These are phyloP conservation scores for Acanthochlamys bracteata DNA, from an alignment of 106 monocot genomes.

Conservation along the genomic window DNA sequence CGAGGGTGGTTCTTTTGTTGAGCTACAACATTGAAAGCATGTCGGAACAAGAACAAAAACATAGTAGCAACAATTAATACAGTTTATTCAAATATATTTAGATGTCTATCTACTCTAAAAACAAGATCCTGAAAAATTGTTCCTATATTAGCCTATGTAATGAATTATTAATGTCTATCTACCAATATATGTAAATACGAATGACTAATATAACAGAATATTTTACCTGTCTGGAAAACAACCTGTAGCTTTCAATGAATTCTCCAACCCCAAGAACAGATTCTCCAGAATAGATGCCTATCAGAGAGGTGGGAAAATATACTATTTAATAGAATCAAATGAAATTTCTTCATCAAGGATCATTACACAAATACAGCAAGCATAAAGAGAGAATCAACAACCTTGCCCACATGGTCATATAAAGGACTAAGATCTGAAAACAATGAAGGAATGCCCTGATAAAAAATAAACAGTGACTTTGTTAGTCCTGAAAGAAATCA, in stretches of 20 bases:
- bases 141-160: too few species aligned
- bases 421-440: constrained; percentile 90
- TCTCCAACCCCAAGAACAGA: constrained; percentile 71
- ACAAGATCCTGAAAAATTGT: too few species aligned
- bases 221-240: constrained; percentile 78
- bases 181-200: too few species aligned
- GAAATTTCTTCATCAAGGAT: neutral
- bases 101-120: too few species aligned
- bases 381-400: constrained; percentile 8
- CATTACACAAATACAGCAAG: neutral
- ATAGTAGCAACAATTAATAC: too few species aligned
- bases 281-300: constrained; percentile 77
- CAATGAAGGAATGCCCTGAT: constrained; percentile 90
- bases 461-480: constrained; percentile 4
- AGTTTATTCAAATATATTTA: too few species aligned
- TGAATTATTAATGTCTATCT: too few species aligned
- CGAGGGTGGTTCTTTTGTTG: constrained; percentile 79
- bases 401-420: constrained; percentile 80
- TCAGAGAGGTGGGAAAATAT: neutral
- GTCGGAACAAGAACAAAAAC: neutral
- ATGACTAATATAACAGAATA: neutral
- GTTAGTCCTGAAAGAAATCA: too few species aligned
- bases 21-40: constrained; percentile 25
- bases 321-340: neutral
- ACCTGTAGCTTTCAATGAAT: constrained; percentile 58